Base-by-base conservation (phyloP, 257 asterid species). In the Ligustrum vulgare region DNA sequence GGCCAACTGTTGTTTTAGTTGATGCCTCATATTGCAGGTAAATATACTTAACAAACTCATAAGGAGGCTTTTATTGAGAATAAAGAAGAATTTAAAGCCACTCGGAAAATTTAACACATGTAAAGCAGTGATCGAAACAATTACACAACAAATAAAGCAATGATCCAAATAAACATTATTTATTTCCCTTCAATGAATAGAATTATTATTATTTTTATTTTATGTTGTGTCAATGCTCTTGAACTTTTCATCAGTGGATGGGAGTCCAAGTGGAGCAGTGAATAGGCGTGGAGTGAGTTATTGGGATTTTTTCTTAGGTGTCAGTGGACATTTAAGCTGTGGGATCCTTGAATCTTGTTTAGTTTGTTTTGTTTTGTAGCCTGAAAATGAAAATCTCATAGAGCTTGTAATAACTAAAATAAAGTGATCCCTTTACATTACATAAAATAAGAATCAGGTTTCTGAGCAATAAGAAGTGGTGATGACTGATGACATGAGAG, bases 11-110 rank as follows among this genome's bases (percentile, higher is more conserved):
- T 54, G 49, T 60, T 68, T 33, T 37, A 62, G 60, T 60, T 62
- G 25, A 73, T 37, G 34, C 8, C 11, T 33, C 34, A 10, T 8
- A 4, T 31, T 3, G 63, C 31, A 66, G 16, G 47, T 41, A 41
- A 9, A 41, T 10, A 10, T 41, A 10, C 15, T 41, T 41, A 9
- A 28, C 45, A 39, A 43, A 25, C 71, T 37, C 47, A 8, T 6
- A 20, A 74, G 72, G 67, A 60, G 33, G 72, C 45, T 62, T 65
- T 20, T 23, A 8, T 43, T 39, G 65, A 74, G 22, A 65, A 49
- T 25, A 33, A n/a, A n/a, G n/a, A 32, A 64, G 31, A 73, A 63
- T 4, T 60, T 36, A 8, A 16, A 20, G 47, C n/a, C 6, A 16
- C 72, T 34, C 45, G 36, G 37, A 15, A 72, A 47, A 66, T 34